phyloP scores from a whole-genome alignment of 1,284 basidiomycete species.

The Ustilago trichophora region DNA sequence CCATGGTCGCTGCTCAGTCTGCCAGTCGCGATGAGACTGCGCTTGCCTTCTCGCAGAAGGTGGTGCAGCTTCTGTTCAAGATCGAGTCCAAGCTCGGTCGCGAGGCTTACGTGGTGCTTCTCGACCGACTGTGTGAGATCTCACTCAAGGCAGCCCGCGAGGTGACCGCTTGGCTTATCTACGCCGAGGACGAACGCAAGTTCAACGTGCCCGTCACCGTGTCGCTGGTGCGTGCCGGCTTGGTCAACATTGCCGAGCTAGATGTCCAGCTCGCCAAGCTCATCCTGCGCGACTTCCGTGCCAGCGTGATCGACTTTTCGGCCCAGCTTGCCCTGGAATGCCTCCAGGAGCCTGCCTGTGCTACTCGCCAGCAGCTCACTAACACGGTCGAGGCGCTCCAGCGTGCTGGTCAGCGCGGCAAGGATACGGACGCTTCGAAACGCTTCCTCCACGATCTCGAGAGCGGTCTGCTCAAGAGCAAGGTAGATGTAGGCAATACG shows the following conservation, averaged over 20 bases:
- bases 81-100: slow-evolving; percentile 55
- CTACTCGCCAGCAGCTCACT: slow-evolving; percentile 80
- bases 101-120: slow-evolving; percentile 77
- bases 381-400: slow-evolving; percentile 84
- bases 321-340: slow-evolving; percentile 87
- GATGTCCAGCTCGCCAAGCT: slow-evolving; percentile 92
- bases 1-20: slow-evolving; percentile 80
- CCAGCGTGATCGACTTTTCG: slow-evolving; percentile 82
- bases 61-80: slow-evolving; percentile 72
- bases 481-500: slow-evolving; percentile 59
- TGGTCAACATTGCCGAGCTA: slow-evolving; percentile 81
- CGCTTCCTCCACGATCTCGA: slow-evolving; percentile 73
- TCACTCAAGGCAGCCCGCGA: slow-evolving; percentile 95
- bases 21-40: slow-evolving; percentile 84
- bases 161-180: slow-evolving; percentile 94
- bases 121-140: slow-evolving; percentile 87
- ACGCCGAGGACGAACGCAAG: slow-evolving; percentile 93
- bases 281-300: slow-evolving; percentile 77
- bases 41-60: slow-evolving; percentile 90
- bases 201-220: slow-evolving; percentile 94
- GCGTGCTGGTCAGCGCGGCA: slow-evolving; percentile 73
- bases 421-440: slow-evolving; percentile 81
- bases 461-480: slow-evolving; percentile 65
- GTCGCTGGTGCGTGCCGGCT: slow-evolving; percentile 82
- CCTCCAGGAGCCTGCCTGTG: slow-evolving; percentile 76